A percentile compares a stretch with the other conserved stretches of the same genome.
Evolutionary conservation across 75 land plant genomes (phyloP).

Genomic region (Larix kaempferi): DNA sequence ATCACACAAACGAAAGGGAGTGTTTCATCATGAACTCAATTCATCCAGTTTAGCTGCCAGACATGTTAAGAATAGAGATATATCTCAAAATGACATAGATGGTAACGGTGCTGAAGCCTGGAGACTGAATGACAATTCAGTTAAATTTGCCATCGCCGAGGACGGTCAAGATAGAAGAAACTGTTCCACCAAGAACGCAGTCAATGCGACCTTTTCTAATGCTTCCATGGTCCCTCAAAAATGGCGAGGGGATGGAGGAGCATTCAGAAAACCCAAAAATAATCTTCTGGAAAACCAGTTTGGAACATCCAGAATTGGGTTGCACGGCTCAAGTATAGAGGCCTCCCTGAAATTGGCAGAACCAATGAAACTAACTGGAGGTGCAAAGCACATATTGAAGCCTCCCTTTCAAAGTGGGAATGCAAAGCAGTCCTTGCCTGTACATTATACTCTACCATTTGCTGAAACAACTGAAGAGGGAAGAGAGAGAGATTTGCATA

Average conservation of each 20-base stretch:
- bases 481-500: neutral
- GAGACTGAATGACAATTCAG: neutral
- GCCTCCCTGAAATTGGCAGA: neutral
- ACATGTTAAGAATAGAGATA: neutral
- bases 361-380: neutral
- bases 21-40: neutral
- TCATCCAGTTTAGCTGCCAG: neutral
- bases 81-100: neutral
- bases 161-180: neutral
- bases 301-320: neutral
- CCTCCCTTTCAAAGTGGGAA: neutral
- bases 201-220: neutral
- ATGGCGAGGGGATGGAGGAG: neutral
- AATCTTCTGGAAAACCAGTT: neutral
- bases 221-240: neutral
- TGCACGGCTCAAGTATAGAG: neutral
- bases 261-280: neutral
- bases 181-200: neutral
- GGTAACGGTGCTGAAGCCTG: neutral
- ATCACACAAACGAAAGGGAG: constrained; percentile 1
- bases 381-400: constrained; percentile 9
- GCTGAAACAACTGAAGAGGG: neutral
- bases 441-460: constrained; percentile 8
- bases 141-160: neutral
- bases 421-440: neutral